phyloP scores from a whole-genome alignment of 805 yeast species.

The Saccharomyces eubayanus region DNA sequence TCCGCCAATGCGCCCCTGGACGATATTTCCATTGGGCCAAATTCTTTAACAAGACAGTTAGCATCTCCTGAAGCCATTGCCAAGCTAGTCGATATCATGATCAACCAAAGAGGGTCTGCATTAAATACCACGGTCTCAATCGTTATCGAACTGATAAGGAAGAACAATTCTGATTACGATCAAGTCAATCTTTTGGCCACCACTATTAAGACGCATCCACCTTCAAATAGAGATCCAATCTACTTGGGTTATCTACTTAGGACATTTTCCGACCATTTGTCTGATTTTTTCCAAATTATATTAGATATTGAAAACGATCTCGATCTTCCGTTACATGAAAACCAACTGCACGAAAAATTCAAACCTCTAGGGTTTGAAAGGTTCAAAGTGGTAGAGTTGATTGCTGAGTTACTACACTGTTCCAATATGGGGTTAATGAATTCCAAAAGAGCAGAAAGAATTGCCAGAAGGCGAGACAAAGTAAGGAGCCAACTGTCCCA shows the following conservation, averaged over 20 bases:
- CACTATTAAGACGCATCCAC: conserved; percentile 75
- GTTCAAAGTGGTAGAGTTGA: conserved; percentile 81
- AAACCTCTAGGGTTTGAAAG: conserved; percentile 85
- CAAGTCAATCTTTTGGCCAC: conserved; percentile 67
- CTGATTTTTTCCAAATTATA: conserved; percentile 14
- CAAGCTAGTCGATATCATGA: conserved; percentile 61
- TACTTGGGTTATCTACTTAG: conserved; percentile 76
- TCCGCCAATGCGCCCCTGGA: conserved; percentile 85
- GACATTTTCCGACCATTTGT: conserved; percentile 58
- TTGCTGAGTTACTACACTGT: conserved; percentile 92
- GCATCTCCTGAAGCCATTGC: conserved; percentile 60
- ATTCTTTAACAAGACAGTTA: conserved; percentile 76
- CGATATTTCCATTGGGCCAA: conserved; percentile 85
- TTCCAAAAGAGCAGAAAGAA: conserved; percentile 60
- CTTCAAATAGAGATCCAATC: conserved; percentile 82
- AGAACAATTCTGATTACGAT: conserved; percentile 94
- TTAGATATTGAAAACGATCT: conserved; percentile 17
- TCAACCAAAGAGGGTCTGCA: conserved; percentile 63
- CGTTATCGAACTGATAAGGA: conserved; percentile 85
- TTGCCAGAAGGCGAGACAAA: conserved; percentile 60
- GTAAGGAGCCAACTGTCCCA: conserved; percentile 49
- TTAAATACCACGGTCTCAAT: conserved; percentile 87
- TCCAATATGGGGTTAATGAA: conserved; percentile 93
- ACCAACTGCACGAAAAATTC: conserved; percentile 53
- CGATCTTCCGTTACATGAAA: conserved; percentile 34